Base-by-base conservation (phyloP, 148 eudicot genomes). In the Vaccinium corymbosum region DNA sequence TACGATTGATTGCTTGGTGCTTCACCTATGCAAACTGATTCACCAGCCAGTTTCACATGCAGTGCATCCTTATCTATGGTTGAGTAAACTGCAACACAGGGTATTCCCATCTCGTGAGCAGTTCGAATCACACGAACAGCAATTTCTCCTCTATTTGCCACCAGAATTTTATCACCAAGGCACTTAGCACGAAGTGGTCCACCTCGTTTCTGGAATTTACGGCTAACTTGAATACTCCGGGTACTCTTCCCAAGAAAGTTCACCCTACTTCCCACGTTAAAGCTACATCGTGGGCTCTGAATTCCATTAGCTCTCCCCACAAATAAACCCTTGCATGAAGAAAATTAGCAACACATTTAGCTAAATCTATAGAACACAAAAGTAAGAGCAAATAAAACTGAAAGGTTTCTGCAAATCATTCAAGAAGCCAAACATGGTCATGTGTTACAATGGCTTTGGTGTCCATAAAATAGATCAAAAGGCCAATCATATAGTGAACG, bases 91-190 rank as follows among this genome's bases (percentile, higher is more conserved):
- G 98, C 98, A 87, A 96, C 98, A 89, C 98, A 96, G 51, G 98
- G 98, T 82, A 96, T 96, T n/a, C 98, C 98, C 94, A 96, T 88
- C 89, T 96, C 98, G 88, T 96, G 98, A 79, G 98, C 98, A 86
- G 98, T 96, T 80, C 98, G 90, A 66, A 96, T 94, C 84, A 96
- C 95, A 84, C 98, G 98, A 56, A 96, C 98, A 83, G 98, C 98
- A 90, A 96, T 96, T 87, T 96, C 98, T 84, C 98, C 98, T 90
- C 98, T 91, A 82, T 96, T 96, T 82, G 98, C 98, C 20, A 96
- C 90, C 93, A 96, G 89, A 89, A 96, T 96, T 86, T 96, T 96
- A 16, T 96, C 95, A 68, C 32, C 88, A 3, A 81, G 90, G 83
- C 97, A 93, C 78, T 91, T 93, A 56, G 86, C 95, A 86, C 90